phyloP scores from a whole-genome alignment of 768 basidiomycete species.

The Trametes villosa region DNA sequence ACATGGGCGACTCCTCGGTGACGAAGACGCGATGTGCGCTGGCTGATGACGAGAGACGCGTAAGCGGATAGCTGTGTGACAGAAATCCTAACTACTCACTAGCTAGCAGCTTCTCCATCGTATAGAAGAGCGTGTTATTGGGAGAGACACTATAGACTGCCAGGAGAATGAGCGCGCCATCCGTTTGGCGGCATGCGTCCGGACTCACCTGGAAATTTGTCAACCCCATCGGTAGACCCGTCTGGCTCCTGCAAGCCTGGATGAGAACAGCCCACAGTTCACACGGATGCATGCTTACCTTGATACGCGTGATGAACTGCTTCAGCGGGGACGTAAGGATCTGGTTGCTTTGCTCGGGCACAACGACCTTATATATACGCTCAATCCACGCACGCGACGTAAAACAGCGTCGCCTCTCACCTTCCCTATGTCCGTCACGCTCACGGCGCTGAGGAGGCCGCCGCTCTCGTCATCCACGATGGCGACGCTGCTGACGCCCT shows the following conservation, averaged over 20 bases:
- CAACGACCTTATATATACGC: slow-evolving; percentile 57
- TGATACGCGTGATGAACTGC: slow-evolving; percentile 73
- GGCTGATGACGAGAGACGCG: slow-evolving; percentile 44
- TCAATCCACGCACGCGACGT: background rate
- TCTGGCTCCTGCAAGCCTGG: slow-evolving; percentile 54
- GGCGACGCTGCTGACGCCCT: slow-evolving; percentile 83
- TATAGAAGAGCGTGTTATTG: slow-evolving; percentile 64
- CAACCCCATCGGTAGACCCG: slow-evolving; percentile 79
- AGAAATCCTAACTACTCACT: slow-evolving; percentile 52
- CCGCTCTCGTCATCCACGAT: slow-evolving; percentile 71
- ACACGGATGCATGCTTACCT: slow-evolving; percentile 46
- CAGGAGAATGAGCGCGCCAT: background rate
- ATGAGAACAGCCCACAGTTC: background rate
- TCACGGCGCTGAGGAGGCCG: slow-evolving; percentile 71
- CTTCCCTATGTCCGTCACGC: slow-evolving; percentile 83
- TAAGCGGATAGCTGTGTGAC: background rate
- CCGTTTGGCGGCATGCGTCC: no score
- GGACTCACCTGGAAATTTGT: slow-evolving; percentile 71
- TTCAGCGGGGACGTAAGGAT: slow-evolving; percentile 70
- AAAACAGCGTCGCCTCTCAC: slow-evolving; percentile 37
- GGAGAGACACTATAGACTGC: slow-evolving; percentile 80
- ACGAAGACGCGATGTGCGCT: slow-evolving; percentile 82
- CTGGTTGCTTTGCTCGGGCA: slow-evolving; percentile 80
- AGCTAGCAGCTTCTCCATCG: slow-evolving; percentile 80
- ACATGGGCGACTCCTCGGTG: slow-evolving; percentile 58